Evolutionary conservation across 2,329 filamentous ascomycete species (phyloP).

Genomic region (Aspergillus fructus): DNA sequence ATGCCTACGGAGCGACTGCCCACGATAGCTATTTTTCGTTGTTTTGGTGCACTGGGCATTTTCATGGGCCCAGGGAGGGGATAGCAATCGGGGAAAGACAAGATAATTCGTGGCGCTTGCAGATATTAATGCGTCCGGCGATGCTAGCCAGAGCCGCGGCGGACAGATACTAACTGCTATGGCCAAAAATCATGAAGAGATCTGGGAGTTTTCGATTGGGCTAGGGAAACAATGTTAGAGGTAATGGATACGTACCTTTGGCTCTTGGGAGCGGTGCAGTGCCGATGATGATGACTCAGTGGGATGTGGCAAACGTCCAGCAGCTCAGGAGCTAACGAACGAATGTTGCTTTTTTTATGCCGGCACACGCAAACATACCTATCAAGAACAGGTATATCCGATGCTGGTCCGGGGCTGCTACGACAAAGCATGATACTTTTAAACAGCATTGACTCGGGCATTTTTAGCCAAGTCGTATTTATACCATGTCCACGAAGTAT

Average conservation of each 20-base stretch:
- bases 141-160: not conserved
- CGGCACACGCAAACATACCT: conserved; percentile 18
- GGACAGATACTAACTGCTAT: not conserved
- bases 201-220: not conserved
- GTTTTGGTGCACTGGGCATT: conserved; percentile 74
- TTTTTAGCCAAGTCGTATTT: not conserved
- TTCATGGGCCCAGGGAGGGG: conserved; percentile 19
- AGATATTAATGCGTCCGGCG: not conserved
- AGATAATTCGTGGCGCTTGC: not conserved
- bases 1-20: conserved; percentile 88
- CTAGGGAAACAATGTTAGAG: not conserved
- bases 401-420: too few species aligned
- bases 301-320: conserved; percentile 16
- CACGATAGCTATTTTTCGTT: conserved; percentile 93
- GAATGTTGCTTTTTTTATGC: not conserved
- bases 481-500: not conserved
- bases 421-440: not conserved
- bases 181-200: not conserved
- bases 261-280: conserved; percentile 2
- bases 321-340: not conserved
- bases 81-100: not conserved
- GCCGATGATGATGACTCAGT: conserved; percentile 10
- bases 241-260: not conserved
- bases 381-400: too few species aligned
- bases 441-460: not conserved